A percentile compares a stretch with the other conserved stretches of the same genome.
These are phyloP conservation scores for Margaritispora aquatica DNA, from an alignment of 495 filamentous ascomycete genomes.

Conservation along the genomic window DNA sequence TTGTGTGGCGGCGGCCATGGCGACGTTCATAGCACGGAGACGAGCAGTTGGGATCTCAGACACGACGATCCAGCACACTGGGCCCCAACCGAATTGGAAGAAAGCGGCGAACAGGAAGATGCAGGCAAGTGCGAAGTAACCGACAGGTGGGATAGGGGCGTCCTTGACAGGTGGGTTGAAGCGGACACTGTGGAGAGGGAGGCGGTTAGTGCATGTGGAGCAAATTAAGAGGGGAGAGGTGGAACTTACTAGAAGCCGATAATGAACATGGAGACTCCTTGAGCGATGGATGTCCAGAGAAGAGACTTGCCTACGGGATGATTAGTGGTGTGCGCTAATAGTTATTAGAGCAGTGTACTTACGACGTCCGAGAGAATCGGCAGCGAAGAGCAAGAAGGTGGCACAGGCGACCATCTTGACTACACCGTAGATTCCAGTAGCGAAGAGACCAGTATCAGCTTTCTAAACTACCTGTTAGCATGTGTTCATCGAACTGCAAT, in stretches of 20 bases:
- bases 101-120: slow-evolving; percentile 71
- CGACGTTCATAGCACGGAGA: slow-evolving; percentile 64
- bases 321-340: neutral
- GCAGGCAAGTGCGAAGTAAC: slow-evolving; percentile 62
- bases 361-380: slow-evolving; percentile 24
- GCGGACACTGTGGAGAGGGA: no score
- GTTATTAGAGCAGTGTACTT: neutral
- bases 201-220: no score
- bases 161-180: slow-evolving; percentile 55
- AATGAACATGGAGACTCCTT: slow-evolving; percentile 69
- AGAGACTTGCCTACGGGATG: slow-evolving; percentile 29
- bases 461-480: neutral
- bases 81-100: slow-evolving; percentile 78
- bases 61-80: slow-evolving; percentile 73
- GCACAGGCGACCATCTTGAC: slow-evolving; percentile 57
- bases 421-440: slow-evolving; percentile 59
- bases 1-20: slow-evolving; percentile 61
- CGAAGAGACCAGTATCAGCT: slow-evolving; percentile 38
- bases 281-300: slow-evolving; percentile 59
- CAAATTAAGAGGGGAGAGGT: no score
- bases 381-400: slow-evolving; percentile 57
- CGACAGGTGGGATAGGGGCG: slow-evolving; percentile 44
- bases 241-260: slow-evolving; percentile 80
- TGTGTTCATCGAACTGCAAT: neutral
- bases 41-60: slow-evolving; percentile 69